Evolutionary conservation across 306 rosid species (phyloP).

Genomic region (Betula pendula): DNA sequence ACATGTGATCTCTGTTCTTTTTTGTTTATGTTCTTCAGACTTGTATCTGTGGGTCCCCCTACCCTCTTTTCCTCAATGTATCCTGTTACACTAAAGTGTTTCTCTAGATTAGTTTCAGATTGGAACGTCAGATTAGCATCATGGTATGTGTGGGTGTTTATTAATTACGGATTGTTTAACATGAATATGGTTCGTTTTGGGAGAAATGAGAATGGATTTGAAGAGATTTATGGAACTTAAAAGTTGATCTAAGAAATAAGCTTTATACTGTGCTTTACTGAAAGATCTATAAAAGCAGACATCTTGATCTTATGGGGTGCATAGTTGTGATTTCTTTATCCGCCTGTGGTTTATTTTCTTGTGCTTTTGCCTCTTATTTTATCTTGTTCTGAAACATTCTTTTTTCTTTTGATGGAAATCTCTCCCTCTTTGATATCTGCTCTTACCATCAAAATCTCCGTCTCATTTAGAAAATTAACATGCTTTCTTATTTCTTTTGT

Average conservation of each 20-base stretch:
- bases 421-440: slow-evolving; percentile 3
- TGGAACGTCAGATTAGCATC: not conserved
- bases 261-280: not conserved
- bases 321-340: slow-evolving; percentile 1
- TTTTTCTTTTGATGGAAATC: not conserved
- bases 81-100: not conserved
- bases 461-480: slow-evolving; percentile 20
- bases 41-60: not conserved
- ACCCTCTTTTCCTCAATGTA: not conserved
- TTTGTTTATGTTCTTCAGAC: slow-evolving; percentile 4
- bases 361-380: not conserved
- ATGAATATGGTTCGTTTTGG: not conserved
- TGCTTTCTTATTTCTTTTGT: slow-evolving; percentile 24
- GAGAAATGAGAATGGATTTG: not conserved
- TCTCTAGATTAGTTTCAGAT: not conserved
- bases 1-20: not conserved
- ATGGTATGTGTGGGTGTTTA: not conserved
- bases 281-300: not conserved
- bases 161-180: not conserved
- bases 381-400: not conserved
- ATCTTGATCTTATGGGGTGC: not conserved
- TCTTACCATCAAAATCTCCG: not conserved
- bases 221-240: not conserved
- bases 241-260: not conserved
- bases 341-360: not conserved